Evolutionary conservation across 2,329 filamentous ascomycete species (phyloP).

Genomic region (Hymenoscyphus occultus): DNA sequence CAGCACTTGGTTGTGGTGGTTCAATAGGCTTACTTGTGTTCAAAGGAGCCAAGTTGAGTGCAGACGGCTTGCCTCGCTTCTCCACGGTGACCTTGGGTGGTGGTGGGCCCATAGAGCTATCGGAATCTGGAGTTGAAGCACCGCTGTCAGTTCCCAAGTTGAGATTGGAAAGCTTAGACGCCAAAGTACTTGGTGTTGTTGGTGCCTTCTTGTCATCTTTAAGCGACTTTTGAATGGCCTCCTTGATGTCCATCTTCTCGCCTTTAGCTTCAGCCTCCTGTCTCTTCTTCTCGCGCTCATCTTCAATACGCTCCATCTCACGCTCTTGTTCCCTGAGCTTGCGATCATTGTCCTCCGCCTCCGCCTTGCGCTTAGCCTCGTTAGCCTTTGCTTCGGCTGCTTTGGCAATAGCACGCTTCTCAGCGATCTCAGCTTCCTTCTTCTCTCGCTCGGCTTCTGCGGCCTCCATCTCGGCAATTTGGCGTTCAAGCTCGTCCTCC

Average conservation of each 20-base stretch:
- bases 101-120: conserved; percentile 43
- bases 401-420: conserved; percentile 36
- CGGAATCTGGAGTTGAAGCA: conserved; percentile 41
- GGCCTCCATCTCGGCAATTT: conserved; percentile 57
- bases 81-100: conserved; percentile 46
- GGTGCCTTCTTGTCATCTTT: conserved; percentile 26
- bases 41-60: conserved; percentile 79
- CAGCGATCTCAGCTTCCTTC: conserved; percentile 36
- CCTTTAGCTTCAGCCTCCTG: conserved; percentile 41
- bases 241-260: conserved; percentile 25
- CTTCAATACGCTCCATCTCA: conserved; percentile 70
- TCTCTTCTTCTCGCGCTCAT: conserved; percentile 62
- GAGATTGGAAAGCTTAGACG: conserved; percentile 50
- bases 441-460: conserved; percentile 36
- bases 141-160: conserved; percentile 46
- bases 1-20: conserved; percentile 87
- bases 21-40: conserved; percentile 78
- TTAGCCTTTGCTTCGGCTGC: conserved; percentile 41
- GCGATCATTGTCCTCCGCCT: conserved; percentile 56
- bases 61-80: conserved; percentile 62
- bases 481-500: conserved; percentile 57
- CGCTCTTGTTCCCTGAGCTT: conserved; percentile 71
- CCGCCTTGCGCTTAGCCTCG: conserved; percentile 46
- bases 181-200: conserved; percentile 34
- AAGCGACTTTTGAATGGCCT: conserved; percentile 20